phyloP scores from a whole-genome alignment of 768 basidiomycete species.

The Xerocomus brunneocitrinus region DNA sequence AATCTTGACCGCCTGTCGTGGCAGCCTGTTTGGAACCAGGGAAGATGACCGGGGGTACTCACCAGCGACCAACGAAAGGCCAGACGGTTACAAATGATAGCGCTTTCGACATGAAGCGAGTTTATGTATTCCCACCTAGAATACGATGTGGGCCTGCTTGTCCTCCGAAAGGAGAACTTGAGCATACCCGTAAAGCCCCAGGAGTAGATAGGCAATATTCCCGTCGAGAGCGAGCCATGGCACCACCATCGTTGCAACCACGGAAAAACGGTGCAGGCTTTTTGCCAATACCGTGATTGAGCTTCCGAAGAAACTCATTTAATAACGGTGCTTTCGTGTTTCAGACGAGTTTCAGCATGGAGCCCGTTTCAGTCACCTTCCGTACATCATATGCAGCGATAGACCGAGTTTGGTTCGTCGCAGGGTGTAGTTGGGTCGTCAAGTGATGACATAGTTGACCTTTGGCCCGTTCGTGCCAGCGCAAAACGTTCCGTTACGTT shows the following conservation, averaged over 20 bases:
- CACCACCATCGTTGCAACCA: neutral
- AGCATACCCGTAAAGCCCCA: slow-evolving; percentile 23
- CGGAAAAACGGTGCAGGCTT: too few species aligned
- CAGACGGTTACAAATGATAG: neutral
- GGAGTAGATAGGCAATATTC: slow-evolving; percentile 7
- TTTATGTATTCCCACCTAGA: slow-evolving; percentile 22
- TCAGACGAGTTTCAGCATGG: too few species aligned
- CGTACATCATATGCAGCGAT: too few species aligned
- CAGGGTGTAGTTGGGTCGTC: neutral
- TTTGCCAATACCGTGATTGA: too few species aligned
- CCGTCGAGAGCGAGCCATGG: neutral
- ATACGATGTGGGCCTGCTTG: too few species aligned
- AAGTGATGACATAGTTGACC: too few species aligned
- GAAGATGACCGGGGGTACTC: neutral
- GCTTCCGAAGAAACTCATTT: too few species aligned
- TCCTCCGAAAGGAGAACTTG: too few species aligned
- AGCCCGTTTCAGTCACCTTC: too few species aligned
- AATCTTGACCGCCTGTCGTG: neutral
- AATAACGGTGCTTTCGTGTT: too few species aligned
- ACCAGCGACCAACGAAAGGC: neutral
- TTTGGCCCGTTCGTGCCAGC: neutral
- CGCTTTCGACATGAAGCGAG: slow-evolving; percentile 16
- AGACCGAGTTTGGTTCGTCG: too few species aligned
- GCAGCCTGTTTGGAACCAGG: neutral
- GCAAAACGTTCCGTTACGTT: neutral